These are phyloP conservation scores for Hawksworthiomyces lignivorus DNA, from an alignment of 2,329 filamentous ascomycete genomes.

Conservation along the genomic window DNA sequence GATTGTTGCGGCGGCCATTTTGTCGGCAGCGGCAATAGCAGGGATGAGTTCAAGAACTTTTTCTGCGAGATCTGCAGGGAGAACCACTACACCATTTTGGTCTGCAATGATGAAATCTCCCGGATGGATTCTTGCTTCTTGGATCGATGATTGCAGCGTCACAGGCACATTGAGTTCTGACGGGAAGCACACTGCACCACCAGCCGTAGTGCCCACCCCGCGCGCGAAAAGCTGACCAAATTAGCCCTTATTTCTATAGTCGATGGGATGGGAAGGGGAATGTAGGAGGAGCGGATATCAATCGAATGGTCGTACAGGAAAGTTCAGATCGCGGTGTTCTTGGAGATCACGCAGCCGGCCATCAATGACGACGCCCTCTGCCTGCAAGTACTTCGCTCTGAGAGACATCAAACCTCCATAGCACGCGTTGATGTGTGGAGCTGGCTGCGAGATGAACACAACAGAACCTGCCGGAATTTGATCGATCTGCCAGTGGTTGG, in stretches of 20 bases:
- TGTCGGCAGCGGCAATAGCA: too few relatives aligned
- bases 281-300: background rate
- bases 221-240: slow-evolving; percentile 17
- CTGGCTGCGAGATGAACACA: too few relatives aligned
- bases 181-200: background rate
- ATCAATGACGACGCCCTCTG: slow-evolving; percentile 18
- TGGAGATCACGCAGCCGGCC: slow-evolving; percentile 13
- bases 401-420: slow-evolving; percentile 17
- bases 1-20: too few relatives aligned
- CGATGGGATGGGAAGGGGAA: background rate
- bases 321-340: background rate
- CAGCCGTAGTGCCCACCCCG: background rate
- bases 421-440: too few relatives aligned
- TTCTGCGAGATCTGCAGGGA: background rate
- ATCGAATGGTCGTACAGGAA: slow-evolving; percentile 11
- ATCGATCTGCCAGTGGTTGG: too few relatives aligned
- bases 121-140: slow-evolving; percentile 11
- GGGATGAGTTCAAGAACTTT: slow-evolving; percentile 7
- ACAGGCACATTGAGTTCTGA: background rate
- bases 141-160: slow-evolving; percentile 17
- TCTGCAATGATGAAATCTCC: background rate
- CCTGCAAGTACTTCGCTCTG: slow-evolving; percentile 12
- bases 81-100: background rate
- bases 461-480: too few relatives aligned
- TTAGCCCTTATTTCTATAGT: too few relatives aligned